Conservation (phyloP, 2,329 filamentous ascomycete species). For the Fusarium brevicatenulatum region DNA sequence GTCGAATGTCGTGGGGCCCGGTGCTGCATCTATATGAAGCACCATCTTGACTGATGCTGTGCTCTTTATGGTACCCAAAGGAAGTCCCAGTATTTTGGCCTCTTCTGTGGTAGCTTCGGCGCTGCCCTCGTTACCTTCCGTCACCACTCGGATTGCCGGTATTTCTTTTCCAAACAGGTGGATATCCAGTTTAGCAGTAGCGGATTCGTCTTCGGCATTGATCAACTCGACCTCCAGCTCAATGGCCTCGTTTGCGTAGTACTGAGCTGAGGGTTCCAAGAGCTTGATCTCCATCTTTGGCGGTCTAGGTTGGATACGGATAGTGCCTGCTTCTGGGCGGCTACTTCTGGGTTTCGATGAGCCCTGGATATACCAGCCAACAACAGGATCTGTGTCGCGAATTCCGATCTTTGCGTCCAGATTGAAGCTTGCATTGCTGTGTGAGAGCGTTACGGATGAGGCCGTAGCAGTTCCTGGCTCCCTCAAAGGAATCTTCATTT, state of each 20-base stretch:
- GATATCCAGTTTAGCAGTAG: constrained; percentile 76
- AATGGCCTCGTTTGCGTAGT: constrained; percentile 86
- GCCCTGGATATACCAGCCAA: constrained; percentile 62
- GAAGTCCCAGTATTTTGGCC: constrained; percentile 54
- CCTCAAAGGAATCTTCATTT: constrained; percentile 77
- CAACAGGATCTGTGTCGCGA: constrained; percentile 52
- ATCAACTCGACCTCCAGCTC: constrained; percentile 73
- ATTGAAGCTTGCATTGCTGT: constrained; percentile 73
- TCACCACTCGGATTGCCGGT: constrained; percentile 57
- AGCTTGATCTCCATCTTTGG: constrained; percentile 87
- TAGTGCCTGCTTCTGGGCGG: constrained; percentile 61
- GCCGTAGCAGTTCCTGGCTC: constrained; percentile 83
- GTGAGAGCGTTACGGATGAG: constrained; percentile 68
- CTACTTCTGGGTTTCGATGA: constrained; percentile 58
- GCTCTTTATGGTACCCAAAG: constrained; percentile 59
- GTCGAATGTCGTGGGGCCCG: constrained; percentile 67
- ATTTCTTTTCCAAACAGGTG: constrained; percentile 69
- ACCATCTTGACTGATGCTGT: constrained; percentile 56
- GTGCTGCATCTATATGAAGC: constrained; percentile 62
- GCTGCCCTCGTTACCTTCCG: constrained; percentile 49
- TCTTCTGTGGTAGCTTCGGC: constrained; percentile 54
- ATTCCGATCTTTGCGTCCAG: constrained; percentile 73
- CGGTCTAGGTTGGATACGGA: constrained; percentile 85
- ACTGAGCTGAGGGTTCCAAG: constrained; percentile 71
- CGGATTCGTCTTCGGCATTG: constrained; percentile 86